Evolutionary conservation across 805 yeast genomes (phyloP).

Genomic region (Ogataea degrootiae): DNA sequence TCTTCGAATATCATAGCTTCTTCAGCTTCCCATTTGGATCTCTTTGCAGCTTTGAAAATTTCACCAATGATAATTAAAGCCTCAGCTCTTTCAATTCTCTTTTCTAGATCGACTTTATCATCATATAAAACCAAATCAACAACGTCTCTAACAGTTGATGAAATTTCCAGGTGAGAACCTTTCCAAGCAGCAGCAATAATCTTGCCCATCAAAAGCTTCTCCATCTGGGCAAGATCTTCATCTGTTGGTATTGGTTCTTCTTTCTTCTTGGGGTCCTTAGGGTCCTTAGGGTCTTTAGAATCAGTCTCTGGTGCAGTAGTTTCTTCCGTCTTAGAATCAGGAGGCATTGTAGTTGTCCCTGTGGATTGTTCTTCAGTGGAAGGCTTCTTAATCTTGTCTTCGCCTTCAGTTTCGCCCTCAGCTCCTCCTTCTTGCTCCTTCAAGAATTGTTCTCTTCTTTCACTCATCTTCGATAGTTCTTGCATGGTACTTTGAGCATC

Average conservation of each 20-base stretch:
- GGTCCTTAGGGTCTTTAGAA: too few species aligned
- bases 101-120: slow-evolving; percentile 51
- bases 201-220: slow-evolving; percentile 79
- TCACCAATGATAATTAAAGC: slow-evolving; percentile 72
- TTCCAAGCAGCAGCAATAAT: slow-evolving; percentile 94
- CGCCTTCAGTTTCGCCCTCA: slow-evolving; percentile 8
- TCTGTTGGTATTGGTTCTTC: slow-evolving; percentile 41
- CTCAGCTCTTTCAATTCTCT: slow-evolving; percentile 70
- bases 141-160: slow-evolving; percentile 72
- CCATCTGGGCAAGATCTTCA: slow-evolving; percentile 66
- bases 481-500: slow-evolving; percentile 82
- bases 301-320: slow-evolving; percentile 4
- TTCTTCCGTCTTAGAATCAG: slow-evolving; percentile 23
- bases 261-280: too few species aligned
- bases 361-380: neutral
- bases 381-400: neutral
- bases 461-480: slow-evolving; percentile 70
- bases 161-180: slow-evolving; percentile 82
- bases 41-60: slow-evolving; percentile 57
- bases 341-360: neutral
- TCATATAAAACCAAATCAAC: slow-evolving; percentile 77
- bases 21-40: slow-evolving; percentile 86
- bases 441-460: slow-evolving; percentile 31
- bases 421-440: slow-evolving; percentile 29
- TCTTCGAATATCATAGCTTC: slow-evolving; percentile 91